phyloP scores from a whole-genome alignment of 2,329 filamentous ascomycete genomes.

The Penicillium sp. region DNA sequence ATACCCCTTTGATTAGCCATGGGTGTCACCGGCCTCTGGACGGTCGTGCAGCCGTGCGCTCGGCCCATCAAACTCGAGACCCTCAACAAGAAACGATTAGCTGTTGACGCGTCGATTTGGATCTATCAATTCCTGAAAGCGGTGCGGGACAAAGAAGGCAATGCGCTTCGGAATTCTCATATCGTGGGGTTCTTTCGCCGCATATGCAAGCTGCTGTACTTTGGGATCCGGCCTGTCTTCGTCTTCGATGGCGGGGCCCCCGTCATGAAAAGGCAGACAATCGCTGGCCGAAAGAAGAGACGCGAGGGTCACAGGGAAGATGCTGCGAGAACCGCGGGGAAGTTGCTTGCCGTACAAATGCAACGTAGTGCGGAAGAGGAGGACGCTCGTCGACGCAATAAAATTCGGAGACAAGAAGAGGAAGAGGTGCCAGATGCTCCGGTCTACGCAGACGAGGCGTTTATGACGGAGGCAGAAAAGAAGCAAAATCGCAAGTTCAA shows the following conservation, averaged over 20 bases:
- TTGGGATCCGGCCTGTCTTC: constrained; percentile 93
- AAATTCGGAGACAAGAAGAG: constrained; percentile 48
- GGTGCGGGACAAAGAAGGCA: constrained; percentile 96
- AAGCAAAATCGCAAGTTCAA: constrained; percentile 72
- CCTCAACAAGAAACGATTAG: constrained; percentile 91
- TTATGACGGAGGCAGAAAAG: constrained; percentile 75
- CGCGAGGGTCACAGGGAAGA: constrained; percentile 89
- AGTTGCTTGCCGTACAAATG: constrained; percentile 90
- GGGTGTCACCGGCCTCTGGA: constrained; percentile 99
- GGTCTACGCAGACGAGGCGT: constrained; percentile 87
- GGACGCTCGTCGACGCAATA: constrained; percentile 56
- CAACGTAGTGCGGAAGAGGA: constrained; percentile 86
- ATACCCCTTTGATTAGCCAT: constrained; percentile 50
- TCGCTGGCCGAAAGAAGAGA: constrained; percentile 71
- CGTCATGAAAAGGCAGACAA: constrained; percentile 83
- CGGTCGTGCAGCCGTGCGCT: constrained; percentile 89
- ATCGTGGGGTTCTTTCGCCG: constrained; percentile 96
- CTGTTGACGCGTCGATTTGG: constrained; percentile 98
- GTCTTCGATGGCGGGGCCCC: constrained; percentile 97
- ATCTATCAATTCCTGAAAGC: constrained; percentile 99
- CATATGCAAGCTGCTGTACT: constrained; percentile 96
- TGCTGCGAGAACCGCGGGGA: constrained; percentile 86
- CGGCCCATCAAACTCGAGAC: constrained; percentile 95
- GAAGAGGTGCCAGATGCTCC: constrained; percentile 71
- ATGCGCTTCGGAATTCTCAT: constrained; percentile 92